Conservation (phyloP, 345 rosid species). For the Salix purpurea region DNA sequence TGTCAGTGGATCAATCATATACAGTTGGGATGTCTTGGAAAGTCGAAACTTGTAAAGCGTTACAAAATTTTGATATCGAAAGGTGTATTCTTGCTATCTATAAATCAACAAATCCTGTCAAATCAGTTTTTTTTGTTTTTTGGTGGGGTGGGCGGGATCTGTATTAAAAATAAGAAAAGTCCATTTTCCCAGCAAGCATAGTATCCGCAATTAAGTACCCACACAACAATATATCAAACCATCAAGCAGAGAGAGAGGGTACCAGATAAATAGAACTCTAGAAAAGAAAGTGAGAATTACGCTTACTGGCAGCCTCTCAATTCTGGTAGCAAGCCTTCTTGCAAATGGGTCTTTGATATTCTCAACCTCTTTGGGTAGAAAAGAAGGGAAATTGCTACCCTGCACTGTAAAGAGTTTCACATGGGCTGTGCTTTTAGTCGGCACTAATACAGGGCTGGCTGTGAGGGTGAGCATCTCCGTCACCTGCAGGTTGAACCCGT, state of each 20-base stretch:
- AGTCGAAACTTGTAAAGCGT: neutral
- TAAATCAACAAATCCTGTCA: too few relatives aligned
- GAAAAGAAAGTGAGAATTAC: constrained; percentile 3
- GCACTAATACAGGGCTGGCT: constrained; percentile 1
- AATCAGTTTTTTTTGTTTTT: too few relatives aligned
- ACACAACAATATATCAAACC: too few relatives aligned
- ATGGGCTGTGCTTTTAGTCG: neutral
- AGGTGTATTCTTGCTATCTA: too few relatives aligned
- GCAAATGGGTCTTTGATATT: constrained; percentile 51
- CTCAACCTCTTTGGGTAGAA: constrained; percentile 55
- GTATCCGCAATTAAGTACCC: too few relatives aligned
- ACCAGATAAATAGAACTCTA: neutral
- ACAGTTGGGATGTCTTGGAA: neutral
- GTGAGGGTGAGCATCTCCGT: constrained; percentile 30
- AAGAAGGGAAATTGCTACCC: constrained; percentile 44
- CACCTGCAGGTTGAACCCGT: constrained; percentile 7
- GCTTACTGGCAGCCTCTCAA: constrained; percentile 55
- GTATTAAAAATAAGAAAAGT: too few relatives aligned
- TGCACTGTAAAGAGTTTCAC: constrained; percentile 15
- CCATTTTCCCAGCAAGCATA: too few relatives aligned
- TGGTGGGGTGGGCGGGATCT: too few relatives aligned
- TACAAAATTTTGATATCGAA: neutral
- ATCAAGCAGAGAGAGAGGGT: neutral
- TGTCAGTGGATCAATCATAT: neutral
- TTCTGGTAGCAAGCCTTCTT: constrained; percentile 54